These are phyloP conservation scores for Teratosphaeriaceae sp. DNA, from an alignment of 2,329 filamentous ascomycete species.

Conservation along the genomic window DNA sequence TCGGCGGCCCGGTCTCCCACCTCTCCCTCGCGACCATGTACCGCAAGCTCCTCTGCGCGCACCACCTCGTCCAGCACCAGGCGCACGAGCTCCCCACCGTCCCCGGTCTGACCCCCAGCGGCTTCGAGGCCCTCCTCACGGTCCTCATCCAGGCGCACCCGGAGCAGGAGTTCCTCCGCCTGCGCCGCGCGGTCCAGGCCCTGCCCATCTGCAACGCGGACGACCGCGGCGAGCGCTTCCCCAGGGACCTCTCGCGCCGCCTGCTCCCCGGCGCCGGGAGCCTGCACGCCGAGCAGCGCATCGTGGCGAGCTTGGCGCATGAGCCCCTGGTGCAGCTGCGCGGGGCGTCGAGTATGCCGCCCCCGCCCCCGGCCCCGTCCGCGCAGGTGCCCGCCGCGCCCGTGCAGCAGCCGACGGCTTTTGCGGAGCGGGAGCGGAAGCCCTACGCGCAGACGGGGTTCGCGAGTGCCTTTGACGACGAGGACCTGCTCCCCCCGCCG, in stretches of 20 bases:
- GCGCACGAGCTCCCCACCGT: constrained; percentile 36
- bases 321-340: constrained; percentile 41
- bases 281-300: constrained; percentile 49
- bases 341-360: constrained; percentile 27
- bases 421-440: constrained; percentile 34
- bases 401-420: constrained; percentile 19
- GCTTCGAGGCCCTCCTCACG: constrained; percentile 58
- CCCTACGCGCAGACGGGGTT: constrained; percentile 29
- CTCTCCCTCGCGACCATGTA: constrained; percentile 40
- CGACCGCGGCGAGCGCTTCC: constrained; percentile 64
- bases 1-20: constrained; percentile 37
- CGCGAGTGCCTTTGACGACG: constrained; percentile 27
- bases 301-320: constrained; percentile 44
- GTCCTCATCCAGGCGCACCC: constrained; percentile 69
- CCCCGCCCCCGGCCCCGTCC: constrained; percentile 28
- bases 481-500: constrained; percentile 34
- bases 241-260: constrained; percentile 68
- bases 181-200: constrained; percentile 60
- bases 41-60: constrained; percentile 40
- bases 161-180: constrained; percentile 63
- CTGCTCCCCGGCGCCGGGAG: constrained; percentile 60
- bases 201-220: constrained; percentile 63
- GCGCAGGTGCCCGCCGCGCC: constrained; percentile 23
- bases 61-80: constrained; percentile 42
- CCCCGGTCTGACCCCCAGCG: constrained; percentile 41